Evolutionary conservation across 495 filamentous ascomycete genomes (phyloP).

Genomic region (Podospora sp.): DNA sequence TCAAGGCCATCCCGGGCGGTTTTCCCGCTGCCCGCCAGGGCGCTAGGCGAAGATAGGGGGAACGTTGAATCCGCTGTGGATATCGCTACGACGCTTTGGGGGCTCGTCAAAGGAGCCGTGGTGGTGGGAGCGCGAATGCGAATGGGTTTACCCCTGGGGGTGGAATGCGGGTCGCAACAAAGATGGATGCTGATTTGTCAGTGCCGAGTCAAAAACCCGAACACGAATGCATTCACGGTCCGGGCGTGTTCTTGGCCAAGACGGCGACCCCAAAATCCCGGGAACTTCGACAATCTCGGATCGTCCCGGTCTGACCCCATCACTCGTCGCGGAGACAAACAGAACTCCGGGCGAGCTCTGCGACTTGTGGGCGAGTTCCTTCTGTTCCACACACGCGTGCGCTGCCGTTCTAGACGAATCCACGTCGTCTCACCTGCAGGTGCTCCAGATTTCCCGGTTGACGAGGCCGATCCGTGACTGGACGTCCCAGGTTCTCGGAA

Average conservation of each 20-base stretch:
- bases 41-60: not conserved
- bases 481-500: not conserved
- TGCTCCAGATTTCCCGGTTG: not conserved
- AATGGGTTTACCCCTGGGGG: conserved; percentile 4
- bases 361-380: not conserved
- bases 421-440: not conserved
- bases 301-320: not conserved
- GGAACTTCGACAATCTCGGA: conserved; percentile 1
- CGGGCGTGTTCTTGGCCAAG: not conserved
- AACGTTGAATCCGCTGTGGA: not conserved
- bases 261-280: not conserved
- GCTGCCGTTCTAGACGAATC: not conserved
- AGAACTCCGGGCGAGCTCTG: not conserved
- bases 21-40: not conserved
- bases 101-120: not conserved
- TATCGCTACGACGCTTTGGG: not conserved
- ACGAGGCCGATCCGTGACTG: not conserved
- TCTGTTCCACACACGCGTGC: not conserved
- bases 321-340: not conserved
- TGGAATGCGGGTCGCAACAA: not conserved
- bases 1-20: not conserved
- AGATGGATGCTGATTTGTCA: not conserved
- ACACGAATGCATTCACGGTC: not conserved
- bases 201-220: not conserved
- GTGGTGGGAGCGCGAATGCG: conserved; percentile 1